Percentiles rank a stretch among this genome's conserved stretches.
These are phyloP conservation scores for Aureobasidium sp. DNA, from an alignment of 2,329 filamentous ascomycete genomes.

Conservation along the genomic window DNA sequence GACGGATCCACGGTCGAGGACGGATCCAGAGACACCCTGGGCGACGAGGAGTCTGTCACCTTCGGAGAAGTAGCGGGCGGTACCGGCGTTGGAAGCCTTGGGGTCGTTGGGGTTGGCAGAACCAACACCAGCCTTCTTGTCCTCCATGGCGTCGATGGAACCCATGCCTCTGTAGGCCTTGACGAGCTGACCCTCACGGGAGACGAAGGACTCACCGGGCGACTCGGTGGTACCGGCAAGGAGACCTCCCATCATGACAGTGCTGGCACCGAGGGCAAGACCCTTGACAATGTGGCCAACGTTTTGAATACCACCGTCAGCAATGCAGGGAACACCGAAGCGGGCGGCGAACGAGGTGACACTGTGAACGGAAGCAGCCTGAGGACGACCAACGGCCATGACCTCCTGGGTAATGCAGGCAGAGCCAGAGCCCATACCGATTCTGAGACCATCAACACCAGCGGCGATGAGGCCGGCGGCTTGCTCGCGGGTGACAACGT, in stretches of 20 bases:
- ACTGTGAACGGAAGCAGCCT: constrained; percentile 86
- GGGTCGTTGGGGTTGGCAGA: constrained; percentile 50
- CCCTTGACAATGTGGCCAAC: constrained; percentile 99
- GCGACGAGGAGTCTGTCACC: constrained; percentile 91
- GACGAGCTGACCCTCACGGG: constrained; percentile 92
- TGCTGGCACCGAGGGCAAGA: constrained; percentile 85
- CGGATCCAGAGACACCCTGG: constrained; percentile 86
- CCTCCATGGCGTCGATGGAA: constrained; percentile 98
- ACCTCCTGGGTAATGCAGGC: constrained; percentile 99
- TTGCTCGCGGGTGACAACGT: constrained; percentile 96
- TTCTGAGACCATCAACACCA: constrained; percentile 91
- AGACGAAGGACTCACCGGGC: constrained; percentile 93
- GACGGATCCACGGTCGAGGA: constrained; percentile 76
- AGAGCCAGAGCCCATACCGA: constrained; percentile 97
- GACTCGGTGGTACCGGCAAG: constrained; percentile 96
- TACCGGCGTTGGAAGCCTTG: constrained; percentile 79
- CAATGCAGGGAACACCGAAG: constrained; percentile 96
- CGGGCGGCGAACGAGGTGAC: constrained; percentile 83
- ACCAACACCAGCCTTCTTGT: constrained; percentile 83
- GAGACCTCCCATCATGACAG: constrained; percentile 99
- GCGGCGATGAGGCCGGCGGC: constrained; percentile 86
- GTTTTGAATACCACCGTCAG: constrained; percentile 96
- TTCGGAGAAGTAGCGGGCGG: constrained; percentile 96
- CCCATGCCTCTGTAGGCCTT: constrained; percentile 99
- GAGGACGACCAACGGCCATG: constrained; percentile 95